phyloP scores from a whole-genome alignment of 2,329 filamentous ascomycete genomes.

The Ceratocystis alfenasii region DNA sequence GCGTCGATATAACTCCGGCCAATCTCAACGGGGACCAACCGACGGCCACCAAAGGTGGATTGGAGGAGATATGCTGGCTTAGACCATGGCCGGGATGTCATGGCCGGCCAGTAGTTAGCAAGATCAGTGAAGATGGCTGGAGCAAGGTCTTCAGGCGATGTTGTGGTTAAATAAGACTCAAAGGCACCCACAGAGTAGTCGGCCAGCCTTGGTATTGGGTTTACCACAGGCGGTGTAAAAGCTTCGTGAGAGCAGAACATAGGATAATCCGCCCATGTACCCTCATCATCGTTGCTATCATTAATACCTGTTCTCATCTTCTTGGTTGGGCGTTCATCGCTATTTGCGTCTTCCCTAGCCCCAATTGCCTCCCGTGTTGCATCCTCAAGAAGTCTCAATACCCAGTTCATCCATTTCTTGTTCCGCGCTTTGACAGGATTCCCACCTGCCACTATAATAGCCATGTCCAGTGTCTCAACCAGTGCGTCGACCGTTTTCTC shows the following conservation, averaged over 20 bases:
- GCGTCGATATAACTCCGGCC: slow-evolving; percentile 79
- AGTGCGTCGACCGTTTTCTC: slow-evolving; percentile 38
- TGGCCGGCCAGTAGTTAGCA: slow-evolving; percentile 64
- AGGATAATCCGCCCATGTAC: slow-evolving; percentile 10
- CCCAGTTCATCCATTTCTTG: slow-evolving; percentile 20
- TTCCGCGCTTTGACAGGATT: slow-evolving; percentile 25
- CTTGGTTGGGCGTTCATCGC: slow-evolving; percentile 20
- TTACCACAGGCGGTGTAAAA: slow-evolving; percentile 34
- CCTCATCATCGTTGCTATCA: background rate
- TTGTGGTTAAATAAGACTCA: slow-evolving; percentile 45
- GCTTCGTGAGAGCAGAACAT: slow-evolving; percentile 17
- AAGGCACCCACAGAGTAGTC: slow-evolving; percentile 47
- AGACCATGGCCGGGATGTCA: slow-evolving; percentile 56
- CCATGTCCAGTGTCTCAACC: slow-evolving; percentile 59
- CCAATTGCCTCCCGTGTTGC: background rate
- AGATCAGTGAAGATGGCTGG: slow-evolving; percentile 61
- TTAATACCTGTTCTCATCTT: slow-evolving; percentile 12
- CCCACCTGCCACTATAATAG: slow-evolving; percentile 47
- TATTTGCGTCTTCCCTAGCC: background rate
- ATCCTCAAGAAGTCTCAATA: slow-evolving; percentile 20
- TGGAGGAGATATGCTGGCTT: slow-evolving; percentile 61
- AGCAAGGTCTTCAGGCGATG: slow-evolving; percentile 27
- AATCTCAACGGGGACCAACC: slow-evolving; percentile 76
- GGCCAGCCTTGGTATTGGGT: slow-evolving; percentile 33
- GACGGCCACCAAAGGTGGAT: slow-evolving; percentile 60